phyloP scores from a whole-genome alignment of 2,329 filamentous ascomycete genomes.

The Apiospora kogelbergensis region DNA sequence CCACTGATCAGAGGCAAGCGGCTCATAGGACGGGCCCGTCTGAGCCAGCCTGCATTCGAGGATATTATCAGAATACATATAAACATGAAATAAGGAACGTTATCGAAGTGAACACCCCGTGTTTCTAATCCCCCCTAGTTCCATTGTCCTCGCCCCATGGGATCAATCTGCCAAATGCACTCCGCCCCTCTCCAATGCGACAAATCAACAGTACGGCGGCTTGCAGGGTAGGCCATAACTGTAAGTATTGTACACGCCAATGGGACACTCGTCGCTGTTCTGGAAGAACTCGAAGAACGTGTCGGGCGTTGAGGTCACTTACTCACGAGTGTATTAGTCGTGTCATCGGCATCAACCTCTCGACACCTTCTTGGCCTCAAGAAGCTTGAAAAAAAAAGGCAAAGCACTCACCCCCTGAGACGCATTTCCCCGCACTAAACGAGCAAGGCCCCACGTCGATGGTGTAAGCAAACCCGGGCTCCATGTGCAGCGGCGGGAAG shows the following conservation, averaged over 20 bases:
- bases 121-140: fast-evolving
- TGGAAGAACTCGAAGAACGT: slow-evolving; percentile 32
- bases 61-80: not conserved
- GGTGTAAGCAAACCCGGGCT: slow-evolving; percentile 32
- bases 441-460: slow-evolving; percentile 33
- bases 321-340: not conserved
- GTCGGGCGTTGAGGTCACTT: slow-evolving; percentile 32
- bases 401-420: slow-evolving; percentile 27
- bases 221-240: slow-evolving; percentile 28
- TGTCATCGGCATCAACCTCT: not conserved
- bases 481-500: slow-evolving; percentile 32
- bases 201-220: slow-evolving; percentile 16
- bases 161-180: not conserved
- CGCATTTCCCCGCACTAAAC: slow-evolving; percentile 27
- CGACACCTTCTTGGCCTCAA: not conserved
- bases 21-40: not conserved
- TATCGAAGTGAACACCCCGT: not conserved
- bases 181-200: not conserved
- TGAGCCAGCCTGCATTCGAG: not conserved
- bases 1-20: too few relatives aligned
- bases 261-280: slow-evolving; percentile 26
- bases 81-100: not conserved
- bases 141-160: not conserved
- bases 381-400: not conserved
- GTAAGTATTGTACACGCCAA: slow-evolving; percentile 31